These are phyloP conservation scores for Neopestalotiopsis sp. DNA, from an alignment of 2,329 filamentous ascomycete species.

Conservation along the genomic window DNA sequence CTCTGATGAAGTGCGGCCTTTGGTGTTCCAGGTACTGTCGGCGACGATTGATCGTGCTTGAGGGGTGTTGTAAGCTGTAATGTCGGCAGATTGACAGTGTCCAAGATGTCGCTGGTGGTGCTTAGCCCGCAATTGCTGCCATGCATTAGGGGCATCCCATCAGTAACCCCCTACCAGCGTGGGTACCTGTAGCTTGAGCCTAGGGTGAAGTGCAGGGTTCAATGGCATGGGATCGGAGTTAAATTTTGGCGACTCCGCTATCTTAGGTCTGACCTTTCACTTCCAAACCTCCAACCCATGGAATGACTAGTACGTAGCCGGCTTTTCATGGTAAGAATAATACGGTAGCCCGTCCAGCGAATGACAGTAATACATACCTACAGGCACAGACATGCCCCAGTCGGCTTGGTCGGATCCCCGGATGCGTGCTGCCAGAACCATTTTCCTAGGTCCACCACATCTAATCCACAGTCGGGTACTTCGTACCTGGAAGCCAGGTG, in stretches of 20 bases:
- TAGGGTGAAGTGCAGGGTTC: not conserved
- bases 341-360: no score
- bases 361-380: no score
- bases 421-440: no score
- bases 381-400: no score
- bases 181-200: not conserved
- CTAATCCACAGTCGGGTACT: no score
- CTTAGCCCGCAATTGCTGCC: not conserved
- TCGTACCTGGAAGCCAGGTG: no score
- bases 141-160: not conserved
- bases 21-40: not conserved
- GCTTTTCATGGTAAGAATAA: no score
- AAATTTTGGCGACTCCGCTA: slow-evolving; percentile 16
- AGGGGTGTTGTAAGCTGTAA: not conserved
- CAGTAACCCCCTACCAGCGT: not conserved
- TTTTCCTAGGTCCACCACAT: no score
- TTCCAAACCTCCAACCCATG: no score
- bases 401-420: no score
- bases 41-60: slow-evolving; percentile 2
- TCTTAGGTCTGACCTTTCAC: not conserved
- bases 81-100: not conserved
- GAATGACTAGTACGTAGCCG: no score
- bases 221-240: slow-evolving; percentile 5
- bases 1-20: slow-evolving; percentile 11
- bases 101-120: not conserved